These are phyloP conservation scores for Pelargonium citronellum DNA, from an alignment of 441 rosid species.

Conservation along the genomic window DNA sequence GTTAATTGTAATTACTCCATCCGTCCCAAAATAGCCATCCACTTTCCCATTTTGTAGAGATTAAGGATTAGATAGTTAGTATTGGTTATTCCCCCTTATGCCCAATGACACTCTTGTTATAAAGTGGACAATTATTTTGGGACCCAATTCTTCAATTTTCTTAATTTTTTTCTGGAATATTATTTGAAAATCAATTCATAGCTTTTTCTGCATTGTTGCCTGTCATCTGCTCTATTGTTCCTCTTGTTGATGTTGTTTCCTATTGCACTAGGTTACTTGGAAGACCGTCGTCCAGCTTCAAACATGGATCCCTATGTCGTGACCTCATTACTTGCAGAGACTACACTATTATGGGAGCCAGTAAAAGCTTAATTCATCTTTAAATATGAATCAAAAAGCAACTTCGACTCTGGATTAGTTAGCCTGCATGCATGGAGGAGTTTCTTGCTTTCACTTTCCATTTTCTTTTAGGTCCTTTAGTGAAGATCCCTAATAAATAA, in stretches of 20 bases:
- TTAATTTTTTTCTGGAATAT: not conserved
- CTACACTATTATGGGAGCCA: slow-evolving; percentile 77
- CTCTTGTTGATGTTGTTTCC: slow-evolving; percentile 1
- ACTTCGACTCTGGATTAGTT: slow-evolving; percentile 16
- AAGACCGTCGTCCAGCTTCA: slow-evolving; percentile 87
- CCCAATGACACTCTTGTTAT: too few species aligned
- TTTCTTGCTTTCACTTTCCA: not conserved
- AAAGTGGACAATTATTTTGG: too few species aligned
- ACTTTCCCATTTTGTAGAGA: too few species aligned
- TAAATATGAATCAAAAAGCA: slow-evolving; percentile 12
- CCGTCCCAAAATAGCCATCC: too few species aligned
- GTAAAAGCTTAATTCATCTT: slow-evolving; percentile 17
- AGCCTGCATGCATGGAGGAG: slow-evolving; percentile 13
- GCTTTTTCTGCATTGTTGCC: not conserved
- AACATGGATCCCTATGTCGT: slow-evolving; percentile 94
- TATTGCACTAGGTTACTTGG: slow-evolving; percentile 61
- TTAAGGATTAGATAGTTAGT: too few species aligned
- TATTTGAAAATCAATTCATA: not conserved
- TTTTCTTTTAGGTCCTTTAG: slow-evolving; percentile 11
- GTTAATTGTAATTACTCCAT: not conserved
- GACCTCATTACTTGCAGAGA: slow-evolving; percentile 73
- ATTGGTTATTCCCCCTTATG: too few species aligned
- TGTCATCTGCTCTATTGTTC: not conserved
- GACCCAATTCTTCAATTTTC: not conserved
- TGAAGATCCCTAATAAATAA: slow-evolving; percentile 34